phyloP scores from a whole-genome alignment of 2,329 filamentous ascomycete species.

The Aspergillus clavatus region DNA sequence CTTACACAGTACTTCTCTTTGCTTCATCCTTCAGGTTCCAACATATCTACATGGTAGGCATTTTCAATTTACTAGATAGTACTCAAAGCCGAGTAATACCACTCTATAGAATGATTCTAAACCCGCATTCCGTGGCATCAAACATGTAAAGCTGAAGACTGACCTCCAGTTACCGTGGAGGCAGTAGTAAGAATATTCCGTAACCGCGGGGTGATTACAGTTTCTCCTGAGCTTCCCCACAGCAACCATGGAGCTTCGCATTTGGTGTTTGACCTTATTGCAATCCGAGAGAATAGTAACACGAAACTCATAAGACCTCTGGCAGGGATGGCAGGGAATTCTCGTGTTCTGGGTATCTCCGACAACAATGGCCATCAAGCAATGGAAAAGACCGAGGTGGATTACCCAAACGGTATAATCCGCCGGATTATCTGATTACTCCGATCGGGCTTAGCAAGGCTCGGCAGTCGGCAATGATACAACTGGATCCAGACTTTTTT shows the following conservation, averaged over 20 bases:
- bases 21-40: too few species aligned
- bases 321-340: too few species aligned
- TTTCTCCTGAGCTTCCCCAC: not conserved
- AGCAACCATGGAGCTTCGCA: not conserved
- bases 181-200: not conserved
- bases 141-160: too few species aligned
- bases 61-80: too few species aligned
- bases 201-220: not conserved
- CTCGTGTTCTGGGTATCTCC: too few species aligned
- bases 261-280: not conserved
- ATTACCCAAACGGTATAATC: slow-evolving; percentile 7
- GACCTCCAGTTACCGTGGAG: too few species aligned
- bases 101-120: too few species aligned
- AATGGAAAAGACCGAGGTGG: slow-evolving; percentile 9
- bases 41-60: too few species aligned
- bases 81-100: too few species aligned
- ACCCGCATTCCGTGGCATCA: too few species aligned
- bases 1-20: not conserved
- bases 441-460: slow-evolving; percentile 23
- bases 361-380: not conserved
- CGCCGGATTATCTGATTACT: slow-evolving; percentile 20
- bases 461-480: slow-evolving; percentile 26
- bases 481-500: slow-evolving; percentile 25
- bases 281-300: not conserved
- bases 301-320: not conserved